phyloP scores from a whole-genome alignment of 116 monocot species.

The Dioscorea cayenensis region DNA sequence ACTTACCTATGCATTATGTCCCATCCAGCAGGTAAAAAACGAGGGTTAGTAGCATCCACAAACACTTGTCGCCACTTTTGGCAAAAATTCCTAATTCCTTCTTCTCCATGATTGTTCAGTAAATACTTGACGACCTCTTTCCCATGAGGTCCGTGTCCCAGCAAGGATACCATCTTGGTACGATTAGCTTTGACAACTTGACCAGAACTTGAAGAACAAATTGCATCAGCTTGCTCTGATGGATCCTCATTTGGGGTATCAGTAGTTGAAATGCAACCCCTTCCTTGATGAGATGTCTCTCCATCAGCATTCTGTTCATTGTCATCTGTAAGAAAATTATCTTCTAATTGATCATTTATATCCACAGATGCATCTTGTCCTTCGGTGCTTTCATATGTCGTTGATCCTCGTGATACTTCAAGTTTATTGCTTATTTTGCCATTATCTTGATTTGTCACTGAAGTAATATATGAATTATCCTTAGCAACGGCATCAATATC shows the following conservation, averaged over 20 bases:
- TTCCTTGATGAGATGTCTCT: slow-evolving; percentile 10
- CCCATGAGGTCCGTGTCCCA: slow-evolving; percentile 94
- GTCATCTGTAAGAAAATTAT: slow-evolving; percentile 5
- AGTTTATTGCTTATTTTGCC: background rate
- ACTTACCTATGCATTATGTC: slow-evolving; percentile 86
- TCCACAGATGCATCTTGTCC: background rate
- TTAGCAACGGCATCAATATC: slow-evolving; percentile 2
- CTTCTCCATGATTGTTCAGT: slow-evolving; percentile 57
- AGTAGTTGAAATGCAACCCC: slow-evolving; percentile 6
- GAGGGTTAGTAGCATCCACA: slow-evolving; percentile 75
- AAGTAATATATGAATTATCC: background rate
- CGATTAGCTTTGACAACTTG: slow-evolving; percentile 17
- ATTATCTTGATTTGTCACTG: slow-evolving; percentile 3
- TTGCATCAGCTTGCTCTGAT: slow-evolving; percentile 10
- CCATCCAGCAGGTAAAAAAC: slow-evolving; percentile 85
- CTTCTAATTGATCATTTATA: background rate
- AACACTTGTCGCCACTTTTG: slow-evolving; percentile 94
- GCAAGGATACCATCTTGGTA: slow-evolving; percentile 59
- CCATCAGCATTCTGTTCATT: slow-evolving; percentile 2
- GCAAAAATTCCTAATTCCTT: slow-evolving; percentile 70
- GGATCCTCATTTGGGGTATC: slow-evolving; percentile 13
- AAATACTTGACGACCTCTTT: slow-evolving; percentile 81
- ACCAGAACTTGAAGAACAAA: slow-evolving; percentile 5
- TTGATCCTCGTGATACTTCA: slow-evolving; percentile 8
- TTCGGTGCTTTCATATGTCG: background rate